phyloP scores from a whole-genome alignment of 768 basidiomycete species.

The Leccinum olivaceopallidum region DNA sequence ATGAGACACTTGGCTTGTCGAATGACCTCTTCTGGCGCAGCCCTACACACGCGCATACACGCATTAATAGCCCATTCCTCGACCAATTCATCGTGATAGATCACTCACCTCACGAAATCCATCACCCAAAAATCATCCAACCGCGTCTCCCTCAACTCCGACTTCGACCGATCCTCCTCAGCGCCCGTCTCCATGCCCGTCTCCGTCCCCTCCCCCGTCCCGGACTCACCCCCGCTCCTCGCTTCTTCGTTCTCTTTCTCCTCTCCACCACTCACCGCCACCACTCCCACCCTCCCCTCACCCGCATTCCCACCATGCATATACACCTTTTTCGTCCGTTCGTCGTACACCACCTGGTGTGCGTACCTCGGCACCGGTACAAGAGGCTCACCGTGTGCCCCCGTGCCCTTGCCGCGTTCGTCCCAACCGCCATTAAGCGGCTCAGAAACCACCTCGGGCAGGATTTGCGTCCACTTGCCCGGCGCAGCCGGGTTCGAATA shows the following conservation, averaged over 20 bases:
- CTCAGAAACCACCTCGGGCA: slow-evolving; percentile 35
- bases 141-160: slow-evolving; percentile 41
- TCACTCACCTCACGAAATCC: slow-evolving; percentile 58
- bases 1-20: slow-evolving; percentile 63
- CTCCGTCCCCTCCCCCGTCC: slow-evolving; percentile 18
- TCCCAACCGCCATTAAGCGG: not conserved
- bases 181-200: not conserved
- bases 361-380: slow-evolving; percentile 69
- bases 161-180: slow-evolving; percentile 12
- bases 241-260: slow-evolving; percentile 26
- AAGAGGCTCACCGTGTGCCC: slow-evolving; percentile 18
- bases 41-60: slow-evolving; percentile 38
- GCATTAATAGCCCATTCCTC: not conserved
- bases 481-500: slow-evolving; percentile 52
- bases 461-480: slow-evolving; percentile 65
- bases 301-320: slow-evolving; percentile 82
- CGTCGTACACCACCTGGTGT: slow-evolving; percentile 72
- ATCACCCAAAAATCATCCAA: slow-evolving; percentile 83
- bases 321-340: slow-evolving; percentile 52
- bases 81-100: not conserved
- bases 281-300: slow-evolving; percentile 20
- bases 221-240: not conserved
- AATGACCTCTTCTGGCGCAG: slow-evolving; percentile 60
- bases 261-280: slow-evolving; percentile 18
- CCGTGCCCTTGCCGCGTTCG: not conserved